Evolutionary conservation across 2,329 filamentous ascomycete species (phyloP), one percentile per base, ranked within the genome.

Genomic region (Ceratocystis smalleyi): DNA sequence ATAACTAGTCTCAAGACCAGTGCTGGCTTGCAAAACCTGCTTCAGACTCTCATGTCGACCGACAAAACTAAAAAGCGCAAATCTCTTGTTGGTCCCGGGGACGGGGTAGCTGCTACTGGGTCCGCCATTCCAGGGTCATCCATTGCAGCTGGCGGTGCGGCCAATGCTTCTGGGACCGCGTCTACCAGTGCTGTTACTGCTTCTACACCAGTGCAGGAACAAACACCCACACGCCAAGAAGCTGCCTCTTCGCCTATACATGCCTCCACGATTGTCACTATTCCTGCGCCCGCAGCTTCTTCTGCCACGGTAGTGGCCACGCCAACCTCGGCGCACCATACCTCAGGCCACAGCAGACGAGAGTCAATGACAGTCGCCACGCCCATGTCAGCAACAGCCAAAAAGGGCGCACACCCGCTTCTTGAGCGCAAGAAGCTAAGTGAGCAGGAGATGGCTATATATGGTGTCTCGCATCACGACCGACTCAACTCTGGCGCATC

Each of bases 51-150:
- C 43, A 83, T 95, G 73, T 83, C 82, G 65, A 85, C 85, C 63
- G 92, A 96, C 74, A 91, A 94, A 73, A 85, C 85, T 67, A 95
- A 95, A 79, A 96, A 96, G 75, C 86, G 89, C 66, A 90, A 86
- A 72, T 85, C 85, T 3, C 76, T 87, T 30, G 80, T 87, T 70
- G 83, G 81, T 2, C 79, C 86, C 70, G 83, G 81, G 2, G 76
- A 79, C 7, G 86, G 87, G 30, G 79, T 77, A 32, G 73, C 74
- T 35, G 80, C 77, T 65, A 77, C 80, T 8, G 74, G 70, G 68
- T 73, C 70, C 62, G 75, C 71, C 68, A 73, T 73, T 8, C 71
- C 70, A 55, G 59, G 47, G 1, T n/a, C 61, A 10, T 49, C 45
- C 24, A 6, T 22, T 10, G n/a, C 45, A 49, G n/a, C 45, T 19